Base-by-base conservation (phyloP, 2,329 filamentous ascomycete genomes). In the Colletotrichum filicis region DNA sequence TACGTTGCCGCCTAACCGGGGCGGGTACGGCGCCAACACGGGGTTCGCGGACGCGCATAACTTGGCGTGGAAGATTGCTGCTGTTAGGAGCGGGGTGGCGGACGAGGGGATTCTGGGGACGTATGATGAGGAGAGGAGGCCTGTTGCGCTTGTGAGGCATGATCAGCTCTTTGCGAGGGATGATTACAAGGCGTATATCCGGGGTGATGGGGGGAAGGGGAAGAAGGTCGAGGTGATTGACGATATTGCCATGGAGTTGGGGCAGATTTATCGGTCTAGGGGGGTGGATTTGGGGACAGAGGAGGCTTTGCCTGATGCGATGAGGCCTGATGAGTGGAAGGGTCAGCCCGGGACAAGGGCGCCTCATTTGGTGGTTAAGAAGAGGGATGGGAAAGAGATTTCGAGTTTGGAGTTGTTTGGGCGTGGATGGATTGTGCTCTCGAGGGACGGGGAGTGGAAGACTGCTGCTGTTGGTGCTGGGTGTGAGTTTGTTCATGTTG, bases 11-110 rank as follows among this genome's bases (percentile, higher is more conserved):
- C 57, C 65, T 14, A 68, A 68, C 65, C 65, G 65, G 22, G 65
- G 65, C 42, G 65, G 65, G 5, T 68, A 68, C 57, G 65, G 65
- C n/a, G 65, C 57, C 42, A 68, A 68, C 65, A 68, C 65, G 76
- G 78, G 35, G 69, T 74, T 85, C 63, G 73, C 79, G 11, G 84
- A 87, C 68, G 84, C 79, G 0, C 79, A 83, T 49, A 84, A 86
- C 52, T 78, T 87, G 1, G 80, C 82, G 1, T 86, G 84, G 84
- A 86, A 85, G 74, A 69, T 86, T 0, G 80, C 81, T 1, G 76
- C 77, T 1, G 82, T 84, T 0, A 26, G 84, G 0, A 76, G 71
- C 0, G 77, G 79, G 0, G 55, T 74, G 2, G 78, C 79, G 0
- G 69, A 30, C 0, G 37, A 72, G 3, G 68, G 55, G 0, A 65